Base-by-base conservation (phyloP, 1,139 yeast species). In the Debaryomycetaceae sp. region DNA sequence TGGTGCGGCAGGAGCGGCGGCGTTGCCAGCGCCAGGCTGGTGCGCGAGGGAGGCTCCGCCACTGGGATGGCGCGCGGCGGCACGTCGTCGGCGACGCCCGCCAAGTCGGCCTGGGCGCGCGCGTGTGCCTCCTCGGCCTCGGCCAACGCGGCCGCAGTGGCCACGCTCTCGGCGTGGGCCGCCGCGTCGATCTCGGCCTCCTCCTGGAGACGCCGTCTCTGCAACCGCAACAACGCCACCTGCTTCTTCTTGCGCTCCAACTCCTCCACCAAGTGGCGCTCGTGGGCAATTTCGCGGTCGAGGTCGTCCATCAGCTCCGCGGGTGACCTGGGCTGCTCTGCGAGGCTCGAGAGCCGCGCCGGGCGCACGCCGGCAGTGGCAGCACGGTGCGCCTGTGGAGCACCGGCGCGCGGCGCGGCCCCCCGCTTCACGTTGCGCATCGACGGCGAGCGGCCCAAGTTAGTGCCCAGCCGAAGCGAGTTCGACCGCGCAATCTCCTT, bases 401-500 rank as follows among this genome's bases (percentile, higher is more conserved):
- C 4, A 4, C 4, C 7, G 4, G 14, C n/a, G 16, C 12, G 24
- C 7, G 16, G 19, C 22, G 18, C 17, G 20, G 7, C 4, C 18
- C 11, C 10, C n/a, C 15, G 31, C 15, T n/a, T 5, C 7, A 16
- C 5, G 18, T 29, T 29, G 5, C 31, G 10, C 31, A 31, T 15
- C 4, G 27, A 21, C 4, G 31, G 25, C 5, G 33, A 19, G 12
- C 25, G 16, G 19, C 13, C 17, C 5, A 27, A 14, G 19, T 16
- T 30, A 13, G 26, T 27, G 4, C 14, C 15, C 27, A 22, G 31
- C 18, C 32, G n/a, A 12, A 30, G 29, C 9, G 32, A 63, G 42
- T 68, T 68, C 32, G 55, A 56, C 28, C 74, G 46, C 2, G 63
- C 61, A 11, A 68, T 52, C 38, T 67, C 72, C 40, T 58, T 51